A percentile compares a stretch with the other conserved stretches of the same genome.
These are phyloP conservation scores for Schizophyllum amplum DNA, from an alignment of 1,284 basidiomycete species.

Conservation along the genomic window DNA sequence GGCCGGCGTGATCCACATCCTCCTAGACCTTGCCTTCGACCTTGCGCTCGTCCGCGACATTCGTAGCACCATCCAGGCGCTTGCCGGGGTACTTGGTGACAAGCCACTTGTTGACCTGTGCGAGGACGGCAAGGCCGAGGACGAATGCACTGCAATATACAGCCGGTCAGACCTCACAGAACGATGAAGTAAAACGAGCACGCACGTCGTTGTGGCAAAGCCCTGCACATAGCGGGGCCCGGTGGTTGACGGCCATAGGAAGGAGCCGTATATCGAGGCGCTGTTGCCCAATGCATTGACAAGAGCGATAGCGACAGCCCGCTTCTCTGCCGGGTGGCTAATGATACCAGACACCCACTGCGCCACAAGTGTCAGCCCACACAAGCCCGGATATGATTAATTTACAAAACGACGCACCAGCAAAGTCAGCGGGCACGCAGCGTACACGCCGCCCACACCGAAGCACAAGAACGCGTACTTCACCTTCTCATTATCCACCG, in stretches of 20 bases:
- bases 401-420: constrained; percentile 14
- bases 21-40: no score
- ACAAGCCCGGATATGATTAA: background rate
- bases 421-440: constrained; percentile 29
- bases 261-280: constrained; percentile 33
- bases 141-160: constrained; percentile 14
- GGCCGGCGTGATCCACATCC: no score
- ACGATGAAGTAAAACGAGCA: background rate
- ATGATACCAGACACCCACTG: constrained; percentile 15
- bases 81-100: constrained; percentile 11
- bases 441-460: constrained; percentile 33
- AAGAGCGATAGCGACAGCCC: constrained; percentile 25
- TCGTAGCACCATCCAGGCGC: no score
- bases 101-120: constrained; percentile 14
- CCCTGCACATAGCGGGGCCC: constrained; percentile 33
- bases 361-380: background rate
- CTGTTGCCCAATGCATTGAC: constrained; percentile 17
- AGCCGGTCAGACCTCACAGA: background rate
- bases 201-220: constrained; percentile 25
- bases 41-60: no score
- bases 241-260: constrained; percentile 32
- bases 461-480: constrained; percentile 37
- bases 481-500: constrained; percentile 23
- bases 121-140: constrained; percentile 14
- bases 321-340: constrained; percentile 24